Evolutionary conservation across 768 basidiomycete species (phyloP).

Genomic region (Tricholoma furcatifolium): DNA sequence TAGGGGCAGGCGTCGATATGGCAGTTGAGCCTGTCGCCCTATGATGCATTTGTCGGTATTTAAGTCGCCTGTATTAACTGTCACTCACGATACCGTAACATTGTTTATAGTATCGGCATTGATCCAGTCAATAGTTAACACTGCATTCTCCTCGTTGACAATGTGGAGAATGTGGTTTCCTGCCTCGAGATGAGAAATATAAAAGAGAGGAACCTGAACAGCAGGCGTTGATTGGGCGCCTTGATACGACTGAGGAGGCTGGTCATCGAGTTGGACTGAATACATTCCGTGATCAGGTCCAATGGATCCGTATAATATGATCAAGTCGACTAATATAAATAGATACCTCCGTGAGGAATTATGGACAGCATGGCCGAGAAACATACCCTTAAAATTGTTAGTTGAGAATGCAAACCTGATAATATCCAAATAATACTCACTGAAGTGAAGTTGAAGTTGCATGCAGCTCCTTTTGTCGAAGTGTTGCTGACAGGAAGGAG

Average conservation of each 20-base stretch:
- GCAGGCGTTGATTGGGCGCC: background rate
- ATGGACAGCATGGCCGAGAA: background rate
- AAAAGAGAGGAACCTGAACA: slow-evolving; percentile 1
- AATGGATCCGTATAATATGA: background rate
- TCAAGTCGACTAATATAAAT: background rate
- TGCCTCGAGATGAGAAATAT: background rate
- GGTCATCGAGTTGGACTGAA: slow-evolving; percentile 8
- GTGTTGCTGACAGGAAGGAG: too few species aligned
- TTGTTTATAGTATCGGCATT: too few species aligned
- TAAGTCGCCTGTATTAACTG: background rate
- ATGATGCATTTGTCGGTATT: too few species aligned
- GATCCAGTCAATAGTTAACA: background rate
- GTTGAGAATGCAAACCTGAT: background rate
- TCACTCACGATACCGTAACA: background rate
- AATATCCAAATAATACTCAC: background rate
- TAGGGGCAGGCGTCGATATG: background rate
- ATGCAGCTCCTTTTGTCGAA: background rate
- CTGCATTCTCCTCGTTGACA: background rate
- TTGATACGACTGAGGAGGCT: background rate
- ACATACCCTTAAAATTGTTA: slow-evolving; percentile 1
- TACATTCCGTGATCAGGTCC: slow-evolving; percentile 8
- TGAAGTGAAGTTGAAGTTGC: slow-evolving; percentile 1
- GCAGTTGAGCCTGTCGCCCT: background rate
- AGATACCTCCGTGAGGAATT: background rate
- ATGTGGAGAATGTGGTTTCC: slow-evolving; percentile 5